Evolutionary conservation across 495 filamentous ascomycete genomes (phyloP), one percentile per base, ranked within the genome.

Genomic region (Gamarada debralockiae): DNA sequence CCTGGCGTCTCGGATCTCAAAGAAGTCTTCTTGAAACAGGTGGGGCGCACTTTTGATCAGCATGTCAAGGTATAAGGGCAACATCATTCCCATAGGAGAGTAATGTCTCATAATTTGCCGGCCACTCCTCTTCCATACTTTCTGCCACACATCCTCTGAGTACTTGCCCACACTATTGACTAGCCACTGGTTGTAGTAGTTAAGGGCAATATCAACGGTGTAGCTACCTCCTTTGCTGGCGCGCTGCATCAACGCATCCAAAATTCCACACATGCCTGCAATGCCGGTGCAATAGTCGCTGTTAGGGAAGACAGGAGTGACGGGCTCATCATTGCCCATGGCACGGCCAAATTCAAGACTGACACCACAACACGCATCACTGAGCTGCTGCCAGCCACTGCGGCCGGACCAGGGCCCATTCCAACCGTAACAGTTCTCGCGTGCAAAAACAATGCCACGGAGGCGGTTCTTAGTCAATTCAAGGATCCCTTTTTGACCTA

Each of bases 391-490:
- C 77, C 78, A 80, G 9, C 77, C 78, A 22, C 70, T 64, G 1
- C 77, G 68, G 33, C 54, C 23, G 1, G 73, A 64, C 74, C 73
- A 79, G 48, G 76, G 72, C n/a, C 67, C 70, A 13, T 63, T 59
- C 21, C 71, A 73, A 14, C 85, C 85, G 60, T 86, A 88, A 60
- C 85, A 88, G 69, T 87, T 84, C 67, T 88, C 84, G 29, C 77
- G 76, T 3, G 86, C 79, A 59, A 83, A 85, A 43, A 89, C 76
- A 40, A 83, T 74, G 10, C 84, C 83, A 57, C 75, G 78, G 17
- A 76, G 76, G 3, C 79, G 69, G 38, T 67, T 69, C 43, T 69
- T 56, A n/a, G 76, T 80, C 13, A 84, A 56, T 0, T 66, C 53
- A 18, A 72, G 68, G 39, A 86, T 73, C 4, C 64, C 62, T 10